These are phyloP conservation scores for Fusarium hostae DNA, from an alignment of 2,329 filamentous ascomycete species.

Conservation along the genomic window DNA sequence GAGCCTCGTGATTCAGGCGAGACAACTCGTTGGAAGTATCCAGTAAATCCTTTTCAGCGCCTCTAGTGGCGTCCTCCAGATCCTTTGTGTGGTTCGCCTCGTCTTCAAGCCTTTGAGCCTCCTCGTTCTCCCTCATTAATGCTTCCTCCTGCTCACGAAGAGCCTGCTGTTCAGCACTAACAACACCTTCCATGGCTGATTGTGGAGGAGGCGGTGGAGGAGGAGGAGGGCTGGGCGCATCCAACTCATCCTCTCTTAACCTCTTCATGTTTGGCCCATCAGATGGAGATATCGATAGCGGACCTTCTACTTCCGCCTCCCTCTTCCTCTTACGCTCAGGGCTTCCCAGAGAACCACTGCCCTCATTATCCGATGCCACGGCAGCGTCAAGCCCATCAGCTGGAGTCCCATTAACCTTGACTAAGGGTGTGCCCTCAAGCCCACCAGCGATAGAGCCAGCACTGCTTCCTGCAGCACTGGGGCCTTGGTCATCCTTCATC, in stretches of 20 bases:
- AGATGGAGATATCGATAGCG: conserved; percentile 60
- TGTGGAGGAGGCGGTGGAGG: conserved; percentile 62
- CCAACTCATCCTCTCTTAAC: conserved; percentile 59
- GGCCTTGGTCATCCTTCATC: conserved; percentile 25
- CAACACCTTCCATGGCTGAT: conserved; percentile 49
- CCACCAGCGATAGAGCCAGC: conserved; percentile 18
- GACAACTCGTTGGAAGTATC: conserved; percentile 25
- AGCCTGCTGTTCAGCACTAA: conserved; percentile 57
- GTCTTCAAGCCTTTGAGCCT: conserved; percentile 63
- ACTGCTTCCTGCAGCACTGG: conserved; percentile 12
- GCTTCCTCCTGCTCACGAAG: conserved; percentile 63
- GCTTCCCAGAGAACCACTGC: conserved; percentile 57
- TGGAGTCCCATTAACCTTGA: conserved; percentile 28
- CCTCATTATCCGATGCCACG: conserved; percentile 57
- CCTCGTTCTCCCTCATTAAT: conserved; percentile 64
- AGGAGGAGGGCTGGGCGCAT: conserved; percentile 55
- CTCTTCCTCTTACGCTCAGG: conserved; percentile 74
- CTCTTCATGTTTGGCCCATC: conserved; percentile 68
- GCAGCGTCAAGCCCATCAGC: conserved; percentile 50
- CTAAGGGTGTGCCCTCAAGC: conserved; percentile 37
- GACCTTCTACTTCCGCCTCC: conserved; percentile 50
- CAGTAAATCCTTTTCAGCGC: conserved; percentile 36
- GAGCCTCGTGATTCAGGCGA: conserved; percentile 14
- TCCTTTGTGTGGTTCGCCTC: conserved; percentile 52
- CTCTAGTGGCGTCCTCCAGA: conserved; percentile 41